These are phyloP conservation scores for Colletotrichum lindemuthianum DNA, from an alignment of 2,329 filamentous ascomycete genomes.

Conservation along the genomic window DNA sequence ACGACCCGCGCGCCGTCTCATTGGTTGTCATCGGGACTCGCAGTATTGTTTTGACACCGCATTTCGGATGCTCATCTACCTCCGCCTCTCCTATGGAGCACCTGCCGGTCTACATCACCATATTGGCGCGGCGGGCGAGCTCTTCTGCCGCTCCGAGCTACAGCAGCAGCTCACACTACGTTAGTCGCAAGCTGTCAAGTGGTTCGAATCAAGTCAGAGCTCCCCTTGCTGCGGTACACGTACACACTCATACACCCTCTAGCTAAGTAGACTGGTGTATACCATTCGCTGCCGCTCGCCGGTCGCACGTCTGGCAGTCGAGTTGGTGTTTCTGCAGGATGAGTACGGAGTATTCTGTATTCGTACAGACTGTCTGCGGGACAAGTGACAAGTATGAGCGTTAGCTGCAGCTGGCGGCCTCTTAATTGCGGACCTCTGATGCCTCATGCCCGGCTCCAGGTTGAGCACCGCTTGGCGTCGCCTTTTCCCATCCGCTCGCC, in stretches of 20 bases:
- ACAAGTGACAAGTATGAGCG: conserved; percentile 14
- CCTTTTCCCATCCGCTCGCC: conserved; percentile 11
- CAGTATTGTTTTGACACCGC: conserved; percentile 12
- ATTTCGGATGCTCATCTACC: conserved; percentile 11
- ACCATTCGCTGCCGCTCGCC: no score
- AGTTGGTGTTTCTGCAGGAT: no score
- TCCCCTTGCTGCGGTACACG: conserved; percentile 19
- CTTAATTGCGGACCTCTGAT: conserved; percentile 33
- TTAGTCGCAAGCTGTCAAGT: conserved; percentile 27
- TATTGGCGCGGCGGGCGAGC: conserved; percentile 13
- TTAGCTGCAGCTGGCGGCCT: conserved; percentile 35
- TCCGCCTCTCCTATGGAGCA: conserved; percentile 11
- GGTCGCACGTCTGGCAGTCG: no score
- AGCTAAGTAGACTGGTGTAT: no score
- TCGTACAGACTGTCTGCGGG: conserved; percentile 14
- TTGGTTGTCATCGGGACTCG: conserved; percentile 11
- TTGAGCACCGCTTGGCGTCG: conserved; percentile 19
- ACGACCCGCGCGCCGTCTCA: conserved; percentile 9
- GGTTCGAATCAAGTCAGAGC: conserved; percentile 10
- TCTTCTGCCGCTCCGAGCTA: conserved; percentile 12
- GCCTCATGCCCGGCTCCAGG: conserved; percentile 10
- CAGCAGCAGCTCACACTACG: conserved; percentile 1
- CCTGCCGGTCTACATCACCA: conserved; percentile 18
- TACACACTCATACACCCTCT: conserved; percentile 5
- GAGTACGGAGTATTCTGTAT: no score